Conservation (phyloP, 2,329 filamentous ascomycete genomes). For the Thelonectria blattea region DNA sequence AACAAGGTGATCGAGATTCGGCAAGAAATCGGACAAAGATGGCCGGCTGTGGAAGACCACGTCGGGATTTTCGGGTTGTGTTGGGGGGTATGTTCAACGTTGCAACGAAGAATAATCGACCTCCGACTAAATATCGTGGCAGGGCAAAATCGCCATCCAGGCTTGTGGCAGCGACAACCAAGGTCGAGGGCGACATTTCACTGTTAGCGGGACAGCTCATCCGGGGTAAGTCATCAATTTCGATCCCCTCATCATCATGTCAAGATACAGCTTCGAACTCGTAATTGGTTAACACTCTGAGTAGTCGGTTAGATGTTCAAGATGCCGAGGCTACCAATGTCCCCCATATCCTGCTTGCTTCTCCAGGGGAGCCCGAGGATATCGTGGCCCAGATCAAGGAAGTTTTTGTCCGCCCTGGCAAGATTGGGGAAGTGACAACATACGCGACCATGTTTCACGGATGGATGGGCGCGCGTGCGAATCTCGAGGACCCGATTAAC, state of each 20-base stretch:
- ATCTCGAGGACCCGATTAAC: conserved; percentile 53
- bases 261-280: not conserved
- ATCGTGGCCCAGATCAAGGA: conserved; percentile 51
- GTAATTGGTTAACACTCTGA: not conserved
- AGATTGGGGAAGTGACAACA: conserved; percentile 53
- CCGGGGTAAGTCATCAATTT: conserved; percentile 34
- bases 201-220: conserved; percentile 42
- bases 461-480: conserved; percentile 63
- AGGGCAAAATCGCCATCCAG: conserved; percentile 49
- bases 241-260: not conserved
- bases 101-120: not conserved
- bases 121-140: not conserved
- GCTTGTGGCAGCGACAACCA: conserved; percentile 45
- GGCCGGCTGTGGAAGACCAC: conserved; percentile 47
- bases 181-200: conserved; percentile 45
- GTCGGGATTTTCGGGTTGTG: conserved; percentile 55
- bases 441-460: conserved; percentile 60
- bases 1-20: conserved; percentile 42
- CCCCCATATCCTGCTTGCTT: conserved; percentile 57
- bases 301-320: conserved; percentile 42
- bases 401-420: conserved; percentile 44
- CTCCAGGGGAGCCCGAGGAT: conserved; percentile 54
- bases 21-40: conserved; percentile 41
- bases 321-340: conserved; percentile 51
- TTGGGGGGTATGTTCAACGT: conserved; percentile 51